phyloP scores from a whole-genome alignment of 331 rosid species.

The Saraca asoca region DNA sequence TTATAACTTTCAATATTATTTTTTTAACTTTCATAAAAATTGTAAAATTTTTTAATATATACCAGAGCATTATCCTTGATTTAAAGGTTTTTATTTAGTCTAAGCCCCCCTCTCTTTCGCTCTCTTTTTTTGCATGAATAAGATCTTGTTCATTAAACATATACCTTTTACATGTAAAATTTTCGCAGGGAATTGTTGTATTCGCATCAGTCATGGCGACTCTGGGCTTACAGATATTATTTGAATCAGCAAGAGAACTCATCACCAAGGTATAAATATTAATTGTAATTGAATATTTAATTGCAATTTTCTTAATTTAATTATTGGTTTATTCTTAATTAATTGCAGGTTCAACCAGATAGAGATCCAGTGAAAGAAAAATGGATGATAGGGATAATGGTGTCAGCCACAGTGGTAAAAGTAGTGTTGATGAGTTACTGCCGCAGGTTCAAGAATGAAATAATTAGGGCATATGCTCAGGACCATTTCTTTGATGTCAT shows the following conservation, averaged over 20 bases:
- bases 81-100: too few relatives aligned
- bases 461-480: conserved; percentile 80
- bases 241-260: conserved; percentile 76
- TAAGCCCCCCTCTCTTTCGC: too few relatives aligned
- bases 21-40: too few relatives aligned
- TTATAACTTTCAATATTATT: too few relatives aligned
- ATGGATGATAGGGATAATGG: conserved; percentile 96
- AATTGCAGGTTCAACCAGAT: conserved; percentile 64
- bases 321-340: background rate
- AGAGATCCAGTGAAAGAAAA: conserved; percentile 64
- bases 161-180: background rate
- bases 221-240: conserved; percentile 81
- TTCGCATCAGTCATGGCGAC: conserved; percentile 94
- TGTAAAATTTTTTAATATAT: too few relatives aligned
- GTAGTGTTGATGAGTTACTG: conserved; percentile 65
- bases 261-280: conserved; percentile 51
- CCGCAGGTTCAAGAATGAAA: conserved; percentile 76
- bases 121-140: background rate
- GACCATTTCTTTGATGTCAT: conserved; percentile 94
- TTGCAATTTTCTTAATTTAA: too few relatives aligned
- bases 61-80: too few relatives aligned
- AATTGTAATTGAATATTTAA: background rate
- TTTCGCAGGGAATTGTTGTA: conserved; percentile 77
- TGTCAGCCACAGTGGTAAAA: conserved; percentile 62
- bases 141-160: background rate